Evolutionary conservation across 768 basidiomycete species (phyloP).

Genomic region (Boletus coccyginus): DNA sequence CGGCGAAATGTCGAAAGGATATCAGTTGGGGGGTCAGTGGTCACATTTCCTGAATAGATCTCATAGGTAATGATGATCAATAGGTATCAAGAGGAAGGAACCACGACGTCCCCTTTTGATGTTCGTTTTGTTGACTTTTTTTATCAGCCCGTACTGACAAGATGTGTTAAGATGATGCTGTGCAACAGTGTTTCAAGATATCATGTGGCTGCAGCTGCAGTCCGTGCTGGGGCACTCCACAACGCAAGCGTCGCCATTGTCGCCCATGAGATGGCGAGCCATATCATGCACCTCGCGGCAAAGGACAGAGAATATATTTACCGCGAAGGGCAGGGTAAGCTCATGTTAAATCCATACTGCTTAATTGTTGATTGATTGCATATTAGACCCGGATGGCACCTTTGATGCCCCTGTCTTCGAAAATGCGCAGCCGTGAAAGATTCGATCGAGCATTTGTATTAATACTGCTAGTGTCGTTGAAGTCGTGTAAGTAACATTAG

Average conservation of each 20-base stretch:
- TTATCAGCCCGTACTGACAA: neutral
- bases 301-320: slow-evolving; percentile 64
- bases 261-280: slow-evolving; percentile 56
- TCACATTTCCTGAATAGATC: neutral
- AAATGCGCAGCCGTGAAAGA: neutral
- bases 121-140: slow-evolving; percentile 34
- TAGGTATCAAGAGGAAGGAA: slow-evolving; percentile 67
- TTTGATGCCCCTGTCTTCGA: slow-evolving; percentile 48
- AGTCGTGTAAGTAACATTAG: slow-evolving; percentile 5
- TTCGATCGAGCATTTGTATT: neutral
- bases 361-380: neutral
- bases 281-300: slow-evolving; percentile 55
- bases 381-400: slow-evolving; percentile 34
- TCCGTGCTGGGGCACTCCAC: slow-evolving; percentile 49
- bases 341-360: no score
- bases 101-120: slow-evolving; percentile 81
- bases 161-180: slow-evolving; percentile 62
- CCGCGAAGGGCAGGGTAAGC: slow-evolving; percentile 53
- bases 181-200: slow-evolving; percentile 67
- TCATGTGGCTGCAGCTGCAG: slow-evolving; percentile 59
- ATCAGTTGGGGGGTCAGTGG: slow-evolving; percentile 48
- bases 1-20: slow-evolving; percentile 48
- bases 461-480: neutral
- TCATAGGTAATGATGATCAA: slow-evolving; percentile 1
- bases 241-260: slow-evolving; percentile 56